Conservation (phyloP, 192 early-diverging fungal species). For the Linnemannia hyalina region DNA sequence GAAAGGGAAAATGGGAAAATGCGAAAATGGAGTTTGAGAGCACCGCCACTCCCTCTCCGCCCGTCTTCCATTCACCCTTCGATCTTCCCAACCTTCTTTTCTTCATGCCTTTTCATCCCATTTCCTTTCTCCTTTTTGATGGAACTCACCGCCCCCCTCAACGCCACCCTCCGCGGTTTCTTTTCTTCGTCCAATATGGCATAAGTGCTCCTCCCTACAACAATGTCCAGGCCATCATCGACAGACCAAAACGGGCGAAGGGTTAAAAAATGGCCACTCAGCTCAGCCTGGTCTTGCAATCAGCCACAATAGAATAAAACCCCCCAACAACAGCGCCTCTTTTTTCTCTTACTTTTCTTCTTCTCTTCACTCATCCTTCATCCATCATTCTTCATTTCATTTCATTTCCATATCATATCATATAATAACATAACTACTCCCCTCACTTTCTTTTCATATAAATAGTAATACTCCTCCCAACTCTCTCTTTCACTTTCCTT, state of each 20-base stretch:
- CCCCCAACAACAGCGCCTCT: background rate
- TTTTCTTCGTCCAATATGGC: background rate
- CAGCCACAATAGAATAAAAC: background rate
- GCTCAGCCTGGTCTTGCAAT: background rate
- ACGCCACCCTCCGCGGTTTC: background rate
- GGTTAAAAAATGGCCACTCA: background rate
- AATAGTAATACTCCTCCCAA: too few relatives aligned
- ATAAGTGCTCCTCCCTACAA: background rate
- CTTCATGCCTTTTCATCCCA: background rate
- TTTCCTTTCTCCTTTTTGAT: background rate
- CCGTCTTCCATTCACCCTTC: background rate
- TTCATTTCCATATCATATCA: background rate
- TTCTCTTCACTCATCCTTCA: background rate
- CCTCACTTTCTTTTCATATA: too few relatives aligned
- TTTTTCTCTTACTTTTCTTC: background rate
- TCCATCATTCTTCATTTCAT: background rate
- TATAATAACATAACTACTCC: too few relatives aligned
- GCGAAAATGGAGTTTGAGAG: background rate
- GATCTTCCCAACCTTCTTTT: constrained; percentile 6
- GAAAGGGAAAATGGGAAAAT: background rate
- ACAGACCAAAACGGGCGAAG: background rate
- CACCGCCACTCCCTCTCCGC: background rate
- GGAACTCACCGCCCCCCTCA: background rate
- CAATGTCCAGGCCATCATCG: constrained; percentile 1
- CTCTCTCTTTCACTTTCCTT: too few relatives aligned